These are phyloP conservation scores for Aureobasidium sp. DNA, from an alignment of 2,329 filamentous ascomycete genomes.

Conservation along the genomic window DNA sequence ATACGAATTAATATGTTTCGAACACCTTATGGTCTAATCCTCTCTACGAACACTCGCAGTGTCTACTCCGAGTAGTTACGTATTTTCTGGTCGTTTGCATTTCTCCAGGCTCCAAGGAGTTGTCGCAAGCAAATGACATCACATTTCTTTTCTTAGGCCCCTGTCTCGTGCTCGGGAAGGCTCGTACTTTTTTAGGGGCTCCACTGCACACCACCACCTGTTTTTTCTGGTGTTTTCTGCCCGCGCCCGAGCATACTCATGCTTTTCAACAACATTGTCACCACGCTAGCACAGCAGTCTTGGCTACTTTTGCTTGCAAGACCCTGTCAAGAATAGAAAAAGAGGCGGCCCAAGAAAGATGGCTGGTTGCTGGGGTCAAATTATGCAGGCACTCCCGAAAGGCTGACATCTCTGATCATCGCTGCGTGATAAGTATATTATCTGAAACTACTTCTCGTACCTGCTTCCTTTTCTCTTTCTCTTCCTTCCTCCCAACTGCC, in stretches of 20 bases:
- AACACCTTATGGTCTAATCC: no score
- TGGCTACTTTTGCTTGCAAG: background rate
- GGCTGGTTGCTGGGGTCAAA: conserved; percentile 11
- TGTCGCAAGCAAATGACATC: conserved; percentile 11
- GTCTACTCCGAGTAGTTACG: background rate
- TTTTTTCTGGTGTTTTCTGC: background rate
- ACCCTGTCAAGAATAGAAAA: conserved; percentile 10
- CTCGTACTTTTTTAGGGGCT: conserved; percentile 9
- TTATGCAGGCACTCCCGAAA: conserved; percentile 12
- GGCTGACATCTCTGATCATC: conserved; percentile 8
- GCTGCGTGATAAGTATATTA: conserved; percentile 10
- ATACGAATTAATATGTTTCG: background rate
- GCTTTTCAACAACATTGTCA: conserved; percentile 8
- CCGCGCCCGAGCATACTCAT: conserved; percentile 1
- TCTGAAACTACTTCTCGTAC: background rate
- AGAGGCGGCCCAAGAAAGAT: background rate
- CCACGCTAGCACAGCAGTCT: conserved; percentile 5
- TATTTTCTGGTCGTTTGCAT: background rate
- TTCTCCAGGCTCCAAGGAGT: background rate
- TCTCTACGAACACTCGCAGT: background rate
- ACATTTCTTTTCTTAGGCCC: conserved; percentile 6
- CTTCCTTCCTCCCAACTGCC: background rate
- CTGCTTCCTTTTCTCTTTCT: background rate
- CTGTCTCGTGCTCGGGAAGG: conserved; percentile 4
- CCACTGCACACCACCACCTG: conserved; percentile 4